Evolutionary conservation across 2,329 filamentous ascomycete species (phyloP).

Genomic region (Penicillium sp.): DNA sequence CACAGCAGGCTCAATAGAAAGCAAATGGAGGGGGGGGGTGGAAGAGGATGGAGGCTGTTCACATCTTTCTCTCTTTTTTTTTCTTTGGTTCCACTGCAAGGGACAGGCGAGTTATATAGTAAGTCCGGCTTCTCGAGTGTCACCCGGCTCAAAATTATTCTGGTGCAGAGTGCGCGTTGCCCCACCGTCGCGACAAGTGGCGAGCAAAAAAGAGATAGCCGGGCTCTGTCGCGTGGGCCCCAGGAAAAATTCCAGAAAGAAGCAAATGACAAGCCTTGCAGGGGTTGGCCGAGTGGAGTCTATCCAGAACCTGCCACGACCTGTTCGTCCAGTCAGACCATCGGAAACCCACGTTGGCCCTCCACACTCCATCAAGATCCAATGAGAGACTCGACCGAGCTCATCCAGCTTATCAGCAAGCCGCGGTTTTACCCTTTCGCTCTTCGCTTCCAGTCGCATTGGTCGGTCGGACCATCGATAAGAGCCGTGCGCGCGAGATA

Average conservation of each 20-base stretch:
- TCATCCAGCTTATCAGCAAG: slow-evolving; percentile 28
- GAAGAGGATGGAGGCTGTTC: slow-evolving; percentile 21
- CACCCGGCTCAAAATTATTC: slow-evolving; percentile 21
- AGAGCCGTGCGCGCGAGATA: slow-evolving; percentile 18
- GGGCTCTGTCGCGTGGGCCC: slow-evolving; percentile 26
- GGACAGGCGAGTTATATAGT: slow-evolving; percentile 26
- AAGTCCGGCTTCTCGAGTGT: neutral
- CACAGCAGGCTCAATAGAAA: slow-evolving; percentile 27
- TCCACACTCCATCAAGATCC: neutral
- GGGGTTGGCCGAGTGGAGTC: slow-evolving; percentile 1
- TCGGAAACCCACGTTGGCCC: neutral
- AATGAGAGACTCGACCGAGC: neutral
- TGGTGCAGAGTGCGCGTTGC: slow-evolving; percentile 16
- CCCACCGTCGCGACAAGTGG: slow-evolving; percentile 18
- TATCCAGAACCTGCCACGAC: neutral
- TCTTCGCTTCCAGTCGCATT: slow-evolving; percentile 24
- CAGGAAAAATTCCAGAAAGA: slow-evolving; percentile 27
- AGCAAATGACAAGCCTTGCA: slow-evolving; percentile 33
- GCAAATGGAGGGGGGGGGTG: neutral
- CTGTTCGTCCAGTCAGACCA: neutral
- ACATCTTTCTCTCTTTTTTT: slow-evolving; percentile 34
- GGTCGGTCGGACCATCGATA: slow-evolving; percentile 24
- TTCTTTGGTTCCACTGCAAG: slow-evolving; percentile 27
- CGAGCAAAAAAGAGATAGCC: slow-evolving; percentile 21
- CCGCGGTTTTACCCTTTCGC: slow-evolving; percentile 17